These are phyloP conservation scores for Arachis hypogaea DNA, from an alignment of 306 rosid species.

Conservation along the genomic window DNA sequence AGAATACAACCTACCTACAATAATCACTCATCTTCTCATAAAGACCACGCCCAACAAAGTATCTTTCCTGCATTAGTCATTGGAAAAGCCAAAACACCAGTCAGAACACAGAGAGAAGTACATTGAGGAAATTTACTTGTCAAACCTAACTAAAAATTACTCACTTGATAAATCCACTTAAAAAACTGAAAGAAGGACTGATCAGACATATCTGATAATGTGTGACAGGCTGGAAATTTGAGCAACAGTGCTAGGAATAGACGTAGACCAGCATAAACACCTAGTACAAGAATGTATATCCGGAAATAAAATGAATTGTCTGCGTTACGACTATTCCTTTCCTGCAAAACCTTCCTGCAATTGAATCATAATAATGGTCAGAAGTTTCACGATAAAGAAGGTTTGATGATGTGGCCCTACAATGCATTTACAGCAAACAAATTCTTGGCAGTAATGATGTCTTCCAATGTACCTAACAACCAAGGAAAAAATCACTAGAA, in stretches of 20 bases:
- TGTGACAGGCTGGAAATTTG: conserved; percentile 86
- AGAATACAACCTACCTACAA: conserved; percentile 64
- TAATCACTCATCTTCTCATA: conserved; percentile 83
- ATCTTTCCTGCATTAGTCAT: conserved; percentile 75
- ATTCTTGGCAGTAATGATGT: background rate
- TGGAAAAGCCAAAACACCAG: conserved; percentile 29
- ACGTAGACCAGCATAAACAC: conserved; percentile 78
- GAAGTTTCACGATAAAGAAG: background rate
- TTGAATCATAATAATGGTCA: conserved; percentile 32
- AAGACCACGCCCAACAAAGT: conserved; percentile 96
- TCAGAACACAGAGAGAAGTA: conserved; percentile 36
- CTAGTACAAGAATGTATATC: conserved; percentile 85
- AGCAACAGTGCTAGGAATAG: conserved; percentile 63
- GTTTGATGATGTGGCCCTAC: conserved; percentile 21
- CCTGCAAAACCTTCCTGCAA: conserved; percentile 94
- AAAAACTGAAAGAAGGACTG: conserved; percentile 94
- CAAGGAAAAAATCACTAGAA: conserved; percentile 2
- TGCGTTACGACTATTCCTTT: conserved; percentile 62
- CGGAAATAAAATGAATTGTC: conserved; percentile 86
- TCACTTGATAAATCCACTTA: conserved; percentile 95
- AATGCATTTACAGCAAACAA: conserved; percentile 11
- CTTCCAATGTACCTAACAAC: conserved; percentile 9
- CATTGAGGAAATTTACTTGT: conserved; percentile 13
- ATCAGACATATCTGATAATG: conserved; percentile 85
- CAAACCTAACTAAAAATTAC: conserved; percentile 24